A percentile compares a stretch with the other conserved stretches of the same genome.
Evolutionary conservation across 768 basidiomycete species (phyloP).

Genomic region (Lactarius indigo): DNA sequence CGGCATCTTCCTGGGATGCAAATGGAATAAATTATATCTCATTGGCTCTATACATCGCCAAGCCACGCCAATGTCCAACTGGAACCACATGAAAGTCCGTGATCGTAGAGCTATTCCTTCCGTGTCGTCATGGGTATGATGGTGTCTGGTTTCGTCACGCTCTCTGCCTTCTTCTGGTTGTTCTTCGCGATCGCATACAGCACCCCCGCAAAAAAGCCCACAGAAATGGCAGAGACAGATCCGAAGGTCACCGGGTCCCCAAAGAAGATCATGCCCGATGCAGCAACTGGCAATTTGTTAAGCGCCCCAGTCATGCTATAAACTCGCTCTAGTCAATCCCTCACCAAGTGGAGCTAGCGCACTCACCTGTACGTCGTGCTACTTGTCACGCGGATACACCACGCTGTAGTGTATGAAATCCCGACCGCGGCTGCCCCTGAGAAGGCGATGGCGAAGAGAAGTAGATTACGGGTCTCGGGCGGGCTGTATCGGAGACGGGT

Average conservation of each 20-base stretch:
- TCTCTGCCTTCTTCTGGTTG: conserved; percentile 80
- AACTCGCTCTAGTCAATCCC: background rate
- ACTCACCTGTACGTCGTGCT: conserved; percentile 96
- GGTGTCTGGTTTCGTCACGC: conserved; percentile 44
- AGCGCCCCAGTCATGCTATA: conserved; percentile 92
- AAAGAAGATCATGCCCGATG: conserved; percentile 98
- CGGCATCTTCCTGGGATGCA: background rate
- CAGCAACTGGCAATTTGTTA: conserved; percentile 97
- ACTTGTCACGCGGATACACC: conserved; percentile 94
- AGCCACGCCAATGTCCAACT: background rate
- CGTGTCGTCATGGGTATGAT: conserved; percentile 64
- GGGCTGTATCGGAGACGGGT: conserved; percentile 52
- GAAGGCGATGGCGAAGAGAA: conserved; percentile 87
- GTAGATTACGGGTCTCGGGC: conserved; percentile 65
- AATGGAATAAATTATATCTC: conserved; percentile 13
- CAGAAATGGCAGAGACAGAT: conserved; percentile 80
- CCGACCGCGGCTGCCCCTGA: conserved; percentile 98
- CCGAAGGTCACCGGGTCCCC: conserved; percentile 86
- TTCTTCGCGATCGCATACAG: conserved; percentile 94
- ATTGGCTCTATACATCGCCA: conserved; percentile 17
- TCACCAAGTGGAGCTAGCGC: background rate
- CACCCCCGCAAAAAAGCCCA: conserved; percentile 90
- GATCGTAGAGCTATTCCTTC: conserved; percentile 29
- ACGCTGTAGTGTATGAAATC: conserved; percentile 97
- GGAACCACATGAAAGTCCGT: conserved; percentile 11